Percentiles rank a stretch among this genome's conserved stretches.
These are phyloP conservation scores for Phytopythium litorale DNA, from an alignment of 352 stramenopile species.

Conservation along the genomic window DNA sequence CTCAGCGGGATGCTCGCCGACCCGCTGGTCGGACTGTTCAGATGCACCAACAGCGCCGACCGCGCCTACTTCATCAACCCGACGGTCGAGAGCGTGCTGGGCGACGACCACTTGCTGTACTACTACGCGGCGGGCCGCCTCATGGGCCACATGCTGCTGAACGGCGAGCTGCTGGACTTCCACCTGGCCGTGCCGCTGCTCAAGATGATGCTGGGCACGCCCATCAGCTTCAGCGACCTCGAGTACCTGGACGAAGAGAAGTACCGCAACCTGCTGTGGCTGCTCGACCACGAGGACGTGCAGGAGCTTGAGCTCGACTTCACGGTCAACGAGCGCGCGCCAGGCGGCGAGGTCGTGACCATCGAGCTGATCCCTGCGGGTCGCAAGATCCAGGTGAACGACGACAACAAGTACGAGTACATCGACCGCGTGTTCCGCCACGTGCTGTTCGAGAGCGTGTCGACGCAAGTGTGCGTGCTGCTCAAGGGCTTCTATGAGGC, in stretches of 20 bases:
- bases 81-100: conserved; percentile 40
- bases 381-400: conserved; percentile 85
- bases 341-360: conserved; percentile 11
- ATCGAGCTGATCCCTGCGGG: conserved; percentile 60
- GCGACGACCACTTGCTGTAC: conserved; percentile 56
- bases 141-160: conserved; percentile 61
- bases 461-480: conserved; percentile 83
- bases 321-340: conserved; percentile 34
- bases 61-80: conserved; percentile 64
- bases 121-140: conserved; percentile 50
- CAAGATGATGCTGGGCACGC: conserved; percentile 96
- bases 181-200: conserved; percentile 95
- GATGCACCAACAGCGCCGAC: conserved; percentile 44
- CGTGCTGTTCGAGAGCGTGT: conserved; percentile 91
- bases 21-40: conserved; percentile 47
- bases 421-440: conserved; percentile 93
- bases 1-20: conserved; percentile 52
- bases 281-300: conserved; percentile 52
- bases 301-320: conserved; percentile 57
- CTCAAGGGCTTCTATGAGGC: conserved; percentile 96
- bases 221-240: conserved; percentile 93
- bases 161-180: conserved; percentile 91
- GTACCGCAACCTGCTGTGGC: conserved; percentile 55
- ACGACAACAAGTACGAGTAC: conserved; percentile 95
- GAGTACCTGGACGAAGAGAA: conserved; percentile 70